Base-by-base conservation (phyloP, 2,329 filamentous ascomycete genomes). In the Trichophyton mentagrophytes region DNA sequence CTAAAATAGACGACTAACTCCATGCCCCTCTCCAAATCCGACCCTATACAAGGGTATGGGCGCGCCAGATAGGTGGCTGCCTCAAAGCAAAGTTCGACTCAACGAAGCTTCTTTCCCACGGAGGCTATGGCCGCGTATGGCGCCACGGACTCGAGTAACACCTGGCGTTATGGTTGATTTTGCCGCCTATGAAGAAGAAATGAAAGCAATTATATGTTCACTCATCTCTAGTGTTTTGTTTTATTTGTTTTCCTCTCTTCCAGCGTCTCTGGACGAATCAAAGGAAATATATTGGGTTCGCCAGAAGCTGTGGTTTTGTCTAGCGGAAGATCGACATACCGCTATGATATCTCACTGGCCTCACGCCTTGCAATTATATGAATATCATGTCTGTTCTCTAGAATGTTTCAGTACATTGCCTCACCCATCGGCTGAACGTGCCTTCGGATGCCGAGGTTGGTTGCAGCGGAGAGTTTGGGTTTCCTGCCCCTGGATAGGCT, bases 301-400 rank as follows among this genome's bases (percentile, higher is more conserved):
- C 15, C 49, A 15, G 22, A 17, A 17, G 49, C 25, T 30, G 27
- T n/a, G 49, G 22, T 30, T 15, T 11, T 53, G 13, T 33, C 7
- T n/a, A 8, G 49, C 49, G 49, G 49, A 53, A 53, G 49, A 53
- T 53, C 49, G 27, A 53, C 49, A 33, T 53, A 13, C 49, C 49
- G 49, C 49, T 30, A 53, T 53, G 49, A 33, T 53, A 53, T 30
- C 49, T 33, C 15, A 33, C 49, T 53, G 49, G 49, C 49, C 49
- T 53, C 3, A 30, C 49, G 15, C 22, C 49, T 25, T 8, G 22
- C 17, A 17, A 17, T 25, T 25, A 25, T 47, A 30, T 53, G 9
- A 17, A 25, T 30, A 53, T 33, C 25, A 53, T 30, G 30, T 30
- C 33, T 38, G 33, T 13, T 38, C 33, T 38, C 33, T 9, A 2